These are phyloP conservation scores for Dactylellina cionopaga DNA, from an alignment of 2,329 filamentous ascomycete species.

Conservation along the genomic window DNA sequence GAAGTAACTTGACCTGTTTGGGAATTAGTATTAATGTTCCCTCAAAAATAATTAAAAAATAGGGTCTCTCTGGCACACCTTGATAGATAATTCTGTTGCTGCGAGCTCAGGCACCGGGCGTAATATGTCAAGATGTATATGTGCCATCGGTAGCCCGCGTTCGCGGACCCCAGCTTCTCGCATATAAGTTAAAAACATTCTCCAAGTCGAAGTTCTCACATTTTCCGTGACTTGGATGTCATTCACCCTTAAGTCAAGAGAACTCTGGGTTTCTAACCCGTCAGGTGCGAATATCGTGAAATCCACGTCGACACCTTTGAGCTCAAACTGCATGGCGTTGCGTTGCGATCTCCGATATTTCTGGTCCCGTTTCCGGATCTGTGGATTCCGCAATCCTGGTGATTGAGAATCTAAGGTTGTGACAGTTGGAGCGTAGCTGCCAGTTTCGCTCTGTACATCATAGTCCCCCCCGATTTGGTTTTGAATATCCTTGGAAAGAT, in stretches of 20 bases:
- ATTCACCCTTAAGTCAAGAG: conserved; percentile 81
- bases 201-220: conserved; percentile 95
- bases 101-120: conserved; percentile 84
- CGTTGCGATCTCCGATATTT: conserved; percentile 84
- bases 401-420: conserved; percentile 28
- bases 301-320: conserved; percentile 84
- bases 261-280: conserved; percentile 84
- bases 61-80: no score
- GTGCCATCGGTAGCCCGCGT: conserved; percentile 86
- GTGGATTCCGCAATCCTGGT: conserved; percentile 60
- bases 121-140: conserved; percentile 86
- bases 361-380: conserved; percentile 63
- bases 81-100: conserved; percentile 87
- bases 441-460: conserved; percentile 86
- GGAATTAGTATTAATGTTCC: neutral
- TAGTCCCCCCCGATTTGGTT: conserved; percentile 73
- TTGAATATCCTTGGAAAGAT: conserved; percentile 85
- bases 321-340: conserved; percentile 95
- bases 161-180: conserved; percentile 86
- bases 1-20: conserved; percentile 74
- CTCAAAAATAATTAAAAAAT: no score
- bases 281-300: conserved; percentile 80
- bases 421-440: conserved; percentile 79
- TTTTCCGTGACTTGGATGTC: conserved; percentile 94
- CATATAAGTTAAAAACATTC: conserved; percentile 95